phyloP scores from a whole-genome alignment of 805 yeast genomes.

The Metschnikowia similis region DNA sequence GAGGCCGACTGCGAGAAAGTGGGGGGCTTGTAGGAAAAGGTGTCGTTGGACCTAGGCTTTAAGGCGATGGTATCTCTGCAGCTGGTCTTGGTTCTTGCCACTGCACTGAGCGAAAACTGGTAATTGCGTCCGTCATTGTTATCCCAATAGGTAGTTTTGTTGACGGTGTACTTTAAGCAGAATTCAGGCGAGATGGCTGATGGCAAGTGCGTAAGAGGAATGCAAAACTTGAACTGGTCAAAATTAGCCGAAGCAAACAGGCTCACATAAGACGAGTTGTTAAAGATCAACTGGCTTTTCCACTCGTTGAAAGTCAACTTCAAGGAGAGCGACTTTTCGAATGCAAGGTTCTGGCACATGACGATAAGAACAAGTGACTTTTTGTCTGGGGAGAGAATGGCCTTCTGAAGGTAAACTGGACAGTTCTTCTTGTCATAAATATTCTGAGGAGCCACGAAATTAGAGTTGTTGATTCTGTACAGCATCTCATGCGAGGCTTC shows the following conservation, averaged over 20 bases:
- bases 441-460: slow-evolving; percentile 15
- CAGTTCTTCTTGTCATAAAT: slow-evolving; percentile 14
- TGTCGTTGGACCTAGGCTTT: slow-evolving; percentile 1
- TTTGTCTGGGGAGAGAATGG: slow-evolving; percentile 27
- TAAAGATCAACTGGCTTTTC: slow-evolving; percentile 31
- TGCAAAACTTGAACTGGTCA: slow-evolving; percentile 49
- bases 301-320: slow-evolving; percentile 50
- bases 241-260: slow-evolving; percentile 26
- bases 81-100: slow-evolving; percentile 6
- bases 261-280: slow-evolving; percentile 19
- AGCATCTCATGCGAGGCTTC: slow-evolving; percentile 14
- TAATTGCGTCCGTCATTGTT: slow-evolving; percentile 34
- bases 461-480: slow-evolving; percentile 12
- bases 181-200: slow-evolving; percentile 30
- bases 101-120: slow-evolving; percentile 25
- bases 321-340: slow-evolving; percentile 34
- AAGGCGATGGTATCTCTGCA: background rate
- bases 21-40: slow-evolving; percentile 13
- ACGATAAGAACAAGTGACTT: slow-evolving; percentile 23
- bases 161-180: slow-evolving; percentile 31
- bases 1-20: slow-evolving; percentile 4
- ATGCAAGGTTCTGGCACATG: slow-evolving; percentile 33
- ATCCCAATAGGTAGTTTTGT: slow-evolving; percentile 33
- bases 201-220: slow-evolving; percentile 37
- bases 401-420: slow-evolving; percentile 33